Conservation (phyloP, 257 asterid species). For the Rauvolfia tetraphylla region DNA sequence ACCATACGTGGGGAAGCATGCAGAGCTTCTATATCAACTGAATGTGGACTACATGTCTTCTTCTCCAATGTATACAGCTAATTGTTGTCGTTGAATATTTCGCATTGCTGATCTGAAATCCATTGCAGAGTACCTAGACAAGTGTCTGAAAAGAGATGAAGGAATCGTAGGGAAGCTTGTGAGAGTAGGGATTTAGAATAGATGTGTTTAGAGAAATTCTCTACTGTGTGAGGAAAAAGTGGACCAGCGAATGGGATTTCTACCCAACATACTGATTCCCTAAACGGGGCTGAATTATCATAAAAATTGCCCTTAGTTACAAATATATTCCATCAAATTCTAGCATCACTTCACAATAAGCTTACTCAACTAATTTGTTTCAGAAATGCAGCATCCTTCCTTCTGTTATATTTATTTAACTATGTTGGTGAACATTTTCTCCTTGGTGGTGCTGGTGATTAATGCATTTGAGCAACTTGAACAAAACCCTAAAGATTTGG, state of each 20-base stretch:
- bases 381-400: neutral
- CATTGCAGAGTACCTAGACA: neutral
- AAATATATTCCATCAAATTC: neutral
- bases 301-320: neutral
- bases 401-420: neutral
- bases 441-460: neutral
- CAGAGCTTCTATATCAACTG: neutral
- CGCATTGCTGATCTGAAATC: neutral
- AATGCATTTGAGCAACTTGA: neutral
- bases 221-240: neutral
- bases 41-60: neutral
- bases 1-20: neutral
- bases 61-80: neutral
- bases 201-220: neutral
- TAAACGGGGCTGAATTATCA: neutral
- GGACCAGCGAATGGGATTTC: too few species aligned
- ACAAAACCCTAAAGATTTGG: neutral
- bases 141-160: neutral
- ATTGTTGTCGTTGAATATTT: neutral
- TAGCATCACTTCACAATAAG: neutral
- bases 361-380: neutral
- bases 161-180: neutral
- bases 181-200: neutral
- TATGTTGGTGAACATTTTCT: neutral
- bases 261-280: neutral